Percentiles rank a stretch among this genome's conserved stretches.
Evolutionary conservation across 257 asterid species (phyloP).

Genomic region (Nicotiana noctiflora): DNA sequence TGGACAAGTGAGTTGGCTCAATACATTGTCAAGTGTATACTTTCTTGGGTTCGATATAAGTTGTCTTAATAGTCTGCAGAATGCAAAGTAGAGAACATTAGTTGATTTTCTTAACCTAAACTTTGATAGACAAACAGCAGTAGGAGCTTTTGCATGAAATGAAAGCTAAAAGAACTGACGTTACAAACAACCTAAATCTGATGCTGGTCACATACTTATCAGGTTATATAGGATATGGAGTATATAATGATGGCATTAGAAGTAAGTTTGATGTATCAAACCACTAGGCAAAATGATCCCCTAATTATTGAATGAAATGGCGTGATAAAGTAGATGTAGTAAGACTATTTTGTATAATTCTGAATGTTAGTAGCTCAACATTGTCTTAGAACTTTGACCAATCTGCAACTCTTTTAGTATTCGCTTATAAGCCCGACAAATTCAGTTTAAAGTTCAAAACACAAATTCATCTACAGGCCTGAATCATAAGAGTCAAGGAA

Average conservation of each 20-base stretch:
- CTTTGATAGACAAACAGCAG: not conserved
- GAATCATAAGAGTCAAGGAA: not conserved
- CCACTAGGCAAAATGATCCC: too few species aligned
- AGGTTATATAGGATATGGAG: not conserved
- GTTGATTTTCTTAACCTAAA: not conserved
- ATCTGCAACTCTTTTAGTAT: not conserved
- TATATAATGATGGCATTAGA: not conserved
- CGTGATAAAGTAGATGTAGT: not conserved
- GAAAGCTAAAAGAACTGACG: not conserved
- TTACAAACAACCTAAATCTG: not conserved
- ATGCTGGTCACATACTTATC: not conserved
- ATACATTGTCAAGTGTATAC: constrained; percentile 64
- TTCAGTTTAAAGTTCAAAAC: not conserved
- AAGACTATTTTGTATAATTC: not conserved
- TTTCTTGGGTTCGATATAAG: constrained; percentile 72
- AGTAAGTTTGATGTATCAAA: too few species aligned
- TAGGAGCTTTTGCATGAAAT: not conserved
- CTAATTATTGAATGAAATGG: too few species aligned
- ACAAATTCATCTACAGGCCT: not conserved
- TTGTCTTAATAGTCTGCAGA: constrained; percentile 56
- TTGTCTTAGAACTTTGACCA: not conserved
- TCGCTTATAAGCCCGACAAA: not conserved
- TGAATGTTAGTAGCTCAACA: not conserved
- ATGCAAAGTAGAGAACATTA: not conserved
- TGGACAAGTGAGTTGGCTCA: constrained; percentile 71